These are phyloP conservation scores for Thuja plicata DNA, from an alignment of 83 land plant species.

Conservation along the genomic window DNA sequence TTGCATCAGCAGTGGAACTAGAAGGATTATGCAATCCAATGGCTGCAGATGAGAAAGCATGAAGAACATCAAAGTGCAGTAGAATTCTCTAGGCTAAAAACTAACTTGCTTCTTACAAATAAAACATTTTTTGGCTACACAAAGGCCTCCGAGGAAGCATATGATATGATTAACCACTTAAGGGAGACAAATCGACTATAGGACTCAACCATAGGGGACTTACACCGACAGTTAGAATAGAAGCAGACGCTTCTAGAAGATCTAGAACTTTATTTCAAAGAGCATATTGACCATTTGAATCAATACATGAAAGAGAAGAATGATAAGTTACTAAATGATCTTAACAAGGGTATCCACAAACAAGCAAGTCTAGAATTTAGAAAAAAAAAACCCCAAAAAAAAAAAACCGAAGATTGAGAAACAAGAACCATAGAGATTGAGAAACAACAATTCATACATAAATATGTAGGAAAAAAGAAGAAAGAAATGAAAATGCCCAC, in stretches of 20 bases:
- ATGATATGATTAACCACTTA: background rate
- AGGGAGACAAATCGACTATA: background rate
- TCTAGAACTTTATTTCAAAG: background rate
- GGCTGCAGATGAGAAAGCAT: slow-evolving; percentile 20
- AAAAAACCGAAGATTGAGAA: slow-evolving; percentile 11
- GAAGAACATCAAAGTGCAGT: slow-evolving; percentile 39
- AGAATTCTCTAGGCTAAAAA: background rate
- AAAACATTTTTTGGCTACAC: slow-evolving; percentile 12
- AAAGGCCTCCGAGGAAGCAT: background rate
- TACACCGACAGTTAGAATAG: slow-evolving; percentile 1
- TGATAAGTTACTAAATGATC: background rate
- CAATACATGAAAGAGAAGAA: background rate
- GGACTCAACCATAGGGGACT: background rate
- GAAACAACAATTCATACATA: background rate
- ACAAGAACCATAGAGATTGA: background rate
- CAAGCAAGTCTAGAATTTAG: slow-evolving; percentile 4
- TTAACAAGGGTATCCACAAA: slow-evolving; percentile 2
- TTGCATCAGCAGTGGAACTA: slow-evolving; percentile 26
- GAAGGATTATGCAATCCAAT: slow-evolving; percentile 28
- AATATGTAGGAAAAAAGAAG: no score
- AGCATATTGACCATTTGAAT: background rate
- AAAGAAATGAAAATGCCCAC: no score
- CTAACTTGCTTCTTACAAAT: background rate
- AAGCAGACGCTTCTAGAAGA: background rate
- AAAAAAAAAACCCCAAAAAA: no score